Evolutionary conservation across 495 filamentous ascomycete genomes (phyloP).

Genomic region (Lasiosphaeria miniovina): DNA sequence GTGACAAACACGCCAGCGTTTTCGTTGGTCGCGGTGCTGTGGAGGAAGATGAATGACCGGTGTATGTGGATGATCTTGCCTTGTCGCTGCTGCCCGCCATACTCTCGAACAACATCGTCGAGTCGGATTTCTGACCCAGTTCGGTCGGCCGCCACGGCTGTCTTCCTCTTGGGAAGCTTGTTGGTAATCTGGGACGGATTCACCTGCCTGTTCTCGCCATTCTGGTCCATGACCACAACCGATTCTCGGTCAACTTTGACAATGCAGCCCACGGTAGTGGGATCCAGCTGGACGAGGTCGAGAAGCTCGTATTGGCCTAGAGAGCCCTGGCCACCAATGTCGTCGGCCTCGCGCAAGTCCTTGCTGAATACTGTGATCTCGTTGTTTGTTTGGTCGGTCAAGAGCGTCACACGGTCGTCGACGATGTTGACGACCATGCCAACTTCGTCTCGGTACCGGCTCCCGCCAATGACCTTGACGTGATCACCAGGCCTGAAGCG

Average conservation of each 20-base stretch:
- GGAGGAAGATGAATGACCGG: slow-evolving; percentile 81
- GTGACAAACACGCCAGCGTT: slow-evolving; percentile 89
- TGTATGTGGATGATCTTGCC: slow-evolving; percentile 91
- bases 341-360: slow-evolving; percentile 86
- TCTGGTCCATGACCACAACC: slow-evolving; percentile 84
- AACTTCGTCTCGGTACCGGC: slow-evolving; percentile 86
- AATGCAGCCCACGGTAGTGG: slow-evolving; percentile 85
- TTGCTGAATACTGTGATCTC: slow-evolving; percentile 99
- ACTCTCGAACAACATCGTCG: slow-evolving; percentile 90
- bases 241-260: slow-evolving; percentile 95
- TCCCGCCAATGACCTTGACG: slow-evolving; percentile 96
- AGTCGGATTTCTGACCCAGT: slow-evolving; percentile 89
- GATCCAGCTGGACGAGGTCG: slow-evolving; percentile 91
- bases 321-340: slow-evolving; percentile 76
- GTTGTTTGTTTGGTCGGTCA: slow-evolving; percentile 84
- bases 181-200: slow-evolving; percentile 89
- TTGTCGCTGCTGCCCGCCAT: slow-evolving; percentile 75
- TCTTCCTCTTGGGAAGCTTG: slow-evolving; percentile 72
- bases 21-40: slow-evolving; percentile 77
- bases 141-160: slow-evolving; percentile 86
- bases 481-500: slow-evolving; percentile 92
- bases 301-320: slow-evolving; percentile 85
- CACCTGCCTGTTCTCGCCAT: slow-evolving; percentile 74
- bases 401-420: slow-evolving; percentile 84
- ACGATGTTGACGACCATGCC: slow-evolving; percentile 94